These are phyloP conservation scores for Trichaptum fuscoviolaceum DNA, from an alignment of 768 basidiomycete genomes.

Conservation along the genomic window DNA sequence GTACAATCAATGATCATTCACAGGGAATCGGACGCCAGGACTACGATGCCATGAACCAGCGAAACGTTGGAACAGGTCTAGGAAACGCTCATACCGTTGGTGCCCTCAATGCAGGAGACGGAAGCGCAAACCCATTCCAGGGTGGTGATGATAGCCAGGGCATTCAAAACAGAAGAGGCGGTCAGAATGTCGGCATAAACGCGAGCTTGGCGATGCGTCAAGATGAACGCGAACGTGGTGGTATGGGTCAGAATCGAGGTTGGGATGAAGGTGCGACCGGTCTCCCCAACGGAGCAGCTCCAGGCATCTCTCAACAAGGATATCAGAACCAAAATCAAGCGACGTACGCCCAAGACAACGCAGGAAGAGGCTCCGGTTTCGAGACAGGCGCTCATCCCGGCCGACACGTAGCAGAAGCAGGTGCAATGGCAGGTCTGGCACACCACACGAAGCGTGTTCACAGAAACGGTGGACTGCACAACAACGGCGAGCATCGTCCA, in stretches of 20 bases:
- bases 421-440: not conserved
- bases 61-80: not conserved
- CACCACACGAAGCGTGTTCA: not conserved
- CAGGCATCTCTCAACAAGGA: too few relatives aligned
- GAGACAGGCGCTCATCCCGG: not conserved
- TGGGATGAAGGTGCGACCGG: too few relatives aligned
- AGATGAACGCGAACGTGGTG: too few relatives aligned
- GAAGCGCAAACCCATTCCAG: not conserved
- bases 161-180: too few relatives aligned
- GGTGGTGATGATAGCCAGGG: too few relatives aligned
- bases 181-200: not conserved
- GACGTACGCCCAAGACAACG: not conserved
- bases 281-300: too few relatives aligned
- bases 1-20: not conserved
- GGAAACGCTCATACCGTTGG: not conserved
- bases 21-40: not conserved
- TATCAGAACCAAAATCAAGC: too few relatives aligned
- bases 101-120: not conserved
- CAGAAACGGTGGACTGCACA: not conserved
- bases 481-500: not conserved
- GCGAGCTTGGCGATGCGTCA: not conserved
- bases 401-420: not conserved
- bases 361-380: not conserved
- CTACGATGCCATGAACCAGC: not conserved
- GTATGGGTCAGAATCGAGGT: too few relatives aligned